These are phyloP conservation scores for Chloroidium sp. DNA, from an alignment of 163 green algal species.

Conservation along the genomic window DNA sequence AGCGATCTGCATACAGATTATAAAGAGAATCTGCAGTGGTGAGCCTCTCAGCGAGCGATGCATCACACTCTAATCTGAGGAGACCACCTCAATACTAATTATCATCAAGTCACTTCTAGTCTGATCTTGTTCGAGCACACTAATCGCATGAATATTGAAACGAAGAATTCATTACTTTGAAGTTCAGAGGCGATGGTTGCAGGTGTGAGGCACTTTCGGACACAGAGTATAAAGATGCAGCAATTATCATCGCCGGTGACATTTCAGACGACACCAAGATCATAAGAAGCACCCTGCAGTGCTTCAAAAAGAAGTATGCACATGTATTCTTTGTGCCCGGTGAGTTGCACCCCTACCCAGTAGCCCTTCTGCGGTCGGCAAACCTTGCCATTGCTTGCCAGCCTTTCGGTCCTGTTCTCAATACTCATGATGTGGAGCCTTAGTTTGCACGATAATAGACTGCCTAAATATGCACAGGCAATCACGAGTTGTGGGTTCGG, in stretches of 20 bases:
- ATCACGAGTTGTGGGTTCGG: conserved; percentile 67
- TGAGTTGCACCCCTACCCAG: conserved; percentile 11
- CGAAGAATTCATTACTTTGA: background rate
- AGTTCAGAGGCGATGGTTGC: background rate
- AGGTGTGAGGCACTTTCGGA: conserved; percentile 2
- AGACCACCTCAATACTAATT: background rate
- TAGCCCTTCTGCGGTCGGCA: background rate
- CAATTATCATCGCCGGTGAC: conserved; percentile 48
- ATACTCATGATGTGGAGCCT: conserved; percentile 15
- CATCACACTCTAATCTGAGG: background rate
- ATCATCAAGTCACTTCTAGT: background rate
- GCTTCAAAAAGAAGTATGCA: conserved; percentile 33
- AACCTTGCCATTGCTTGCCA: background rate
- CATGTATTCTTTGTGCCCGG: conserved; percentile 58
- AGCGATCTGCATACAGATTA: conserved; percentile 72
- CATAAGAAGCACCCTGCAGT: conserved; percentile 29
- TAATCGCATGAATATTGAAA: background rate
- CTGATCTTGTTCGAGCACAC: conserved; percentile 1
- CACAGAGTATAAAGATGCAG: conserved; percentile 13
- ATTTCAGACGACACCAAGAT: conserved; percentile 46
- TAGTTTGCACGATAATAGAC: background rate
- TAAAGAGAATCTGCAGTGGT: conserved; percentile 38
- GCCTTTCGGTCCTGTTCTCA: background rate
- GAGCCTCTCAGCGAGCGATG: background rate
- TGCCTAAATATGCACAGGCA: conserved; percentile 15